Conservation (phyloP, 2,329 filamentous ascomycete species). For the Trichophyton simii region DNA sequence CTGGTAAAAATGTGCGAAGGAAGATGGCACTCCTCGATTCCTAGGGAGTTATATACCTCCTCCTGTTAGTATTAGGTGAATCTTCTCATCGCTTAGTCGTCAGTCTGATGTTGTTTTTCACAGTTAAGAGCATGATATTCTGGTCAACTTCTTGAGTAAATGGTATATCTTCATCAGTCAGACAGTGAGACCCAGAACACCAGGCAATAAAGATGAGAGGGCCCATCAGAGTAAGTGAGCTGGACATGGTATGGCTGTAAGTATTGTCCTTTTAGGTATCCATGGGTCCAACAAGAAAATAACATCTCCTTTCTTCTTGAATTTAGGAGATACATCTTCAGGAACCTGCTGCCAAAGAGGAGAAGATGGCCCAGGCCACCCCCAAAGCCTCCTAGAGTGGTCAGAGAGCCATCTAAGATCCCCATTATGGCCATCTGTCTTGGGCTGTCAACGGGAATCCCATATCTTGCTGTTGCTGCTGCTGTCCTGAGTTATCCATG, state of each 20-base stretch:
- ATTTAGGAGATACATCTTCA: not conserved
- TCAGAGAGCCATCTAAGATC: not conserved
- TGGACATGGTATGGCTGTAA: not conserved
- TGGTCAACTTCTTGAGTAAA: not conserved
- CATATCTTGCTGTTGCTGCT: not conserved
- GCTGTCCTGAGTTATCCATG: not conserved
- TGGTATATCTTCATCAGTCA: not conserved
- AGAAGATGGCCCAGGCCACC: not conserved
- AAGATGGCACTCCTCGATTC: not conserved
- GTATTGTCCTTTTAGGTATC: not conserved
- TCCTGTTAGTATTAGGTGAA: not conserved
- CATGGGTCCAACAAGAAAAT: not conserved
- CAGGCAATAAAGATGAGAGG: not conserved
- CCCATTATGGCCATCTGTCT: not conserved
- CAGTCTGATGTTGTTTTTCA: not conserved
- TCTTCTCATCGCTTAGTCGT: not conserved
- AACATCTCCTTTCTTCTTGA: not conserved
- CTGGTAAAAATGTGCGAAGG: not conserved
- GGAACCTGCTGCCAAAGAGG: not conserved
- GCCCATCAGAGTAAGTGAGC: not conserved
- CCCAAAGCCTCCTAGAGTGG: not conserved
- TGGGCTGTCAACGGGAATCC: not conserved
- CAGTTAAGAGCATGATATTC: not conserved
- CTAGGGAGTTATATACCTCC: not conserved
- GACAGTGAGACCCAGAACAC: not conserved